Evolutionary conservation across 2,329 filamentous ascomycete genomes (phyloP), one percentile per base, ranked within the genome.

Genomic region (Beauveria asiatica): DNA sequence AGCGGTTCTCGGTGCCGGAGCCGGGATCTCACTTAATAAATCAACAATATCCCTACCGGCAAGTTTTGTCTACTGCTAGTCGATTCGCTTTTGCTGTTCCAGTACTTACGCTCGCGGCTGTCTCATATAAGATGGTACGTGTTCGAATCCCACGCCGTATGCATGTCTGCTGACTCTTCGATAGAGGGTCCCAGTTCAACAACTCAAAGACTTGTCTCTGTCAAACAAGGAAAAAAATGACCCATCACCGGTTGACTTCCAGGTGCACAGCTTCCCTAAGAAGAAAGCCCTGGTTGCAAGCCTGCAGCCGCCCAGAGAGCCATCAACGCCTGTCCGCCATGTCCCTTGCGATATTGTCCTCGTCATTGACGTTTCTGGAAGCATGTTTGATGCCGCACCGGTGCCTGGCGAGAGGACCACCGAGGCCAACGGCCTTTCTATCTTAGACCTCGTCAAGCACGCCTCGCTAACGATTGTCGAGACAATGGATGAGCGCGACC

Each of bases 401-500:
- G 73, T 80, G 0, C 79, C 81, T 0, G 76, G 75, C 16, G 73
- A 76, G 6, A 66, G 70, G 17, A 62, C 67, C 2, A 75, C 78
- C 58, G 80, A 84, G 63, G 67, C 75, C 21, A 76, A 76, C 1
- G 82, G 82, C 0, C 70, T 85, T 0, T 80, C 77, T 0, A 75
- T 85, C 1, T 68, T 87, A 23, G 84, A 86, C 64, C 74, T 86
- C 23, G 79, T 79, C 46, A 85, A 85, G 65, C 83, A 86, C 64
- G 81, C 83, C 1, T 79, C 82, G 1, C 74, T 75, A 7, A 84
- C 82, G 8, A 83, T 86, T 19, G 65, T 85, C 10, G 79, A 83
- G 64, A 83, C 81, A 0, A 71, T 86, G 62, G 73, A 80, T 33
- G 74, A 78, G n/a, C 64, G 68, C 0, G 83, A 87, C 64, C 74